phyloP scores from a whole-genome alignment of 768 basidiomycete species.

The Infundibulicybe gibba region DNA sequence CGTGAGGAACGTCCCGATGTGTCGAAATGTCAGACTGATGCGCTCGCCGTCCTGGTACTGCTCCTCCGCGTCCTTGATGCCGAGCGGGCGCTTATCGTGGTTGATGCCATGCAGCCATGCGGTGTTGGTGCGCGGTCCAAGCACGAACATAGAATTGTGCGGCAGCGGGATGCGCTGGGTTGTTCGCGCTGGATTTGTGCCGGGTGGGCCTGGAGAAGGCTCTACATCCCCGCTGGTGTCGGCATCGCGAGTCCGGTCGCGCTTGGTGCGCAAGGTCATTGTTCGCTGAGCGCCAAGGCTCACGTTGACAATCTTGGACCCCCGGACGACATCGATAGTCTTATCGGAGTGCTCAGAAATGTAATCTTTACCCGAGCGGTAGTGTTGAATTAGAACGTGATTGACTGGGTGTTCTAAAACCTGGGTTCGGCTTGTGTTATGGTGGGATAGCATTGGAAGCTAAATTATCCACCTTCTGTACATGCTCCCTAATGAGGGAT shows the following conservation, averaged over 20 bases:
- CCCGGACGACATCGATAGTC: conserved; percentile 75
- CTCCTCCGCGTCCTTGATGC: conserved; percentile 53
- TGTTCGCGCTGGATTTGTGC: conserved; percentile 2
- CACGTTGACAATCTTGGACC: conserved; percentile 76
- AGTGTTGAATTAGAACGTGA: conserved; percentile 80
- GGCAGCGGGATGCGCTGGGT: conserved; percentile 70
- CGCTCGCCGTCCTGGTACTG: conserved; percentile 53
- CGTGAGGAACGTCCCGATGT: conserved; percentile 73
- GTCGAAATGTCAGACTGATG: conserved; percentile 78
- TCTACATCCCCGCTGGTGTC: conserved; percentile 4
- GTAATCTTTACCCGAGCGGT: conserved; percentile 75
- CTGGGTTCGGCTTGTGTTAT: conserved; percentile 10
- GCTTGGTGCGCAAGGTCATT: conserved; percentile 74
- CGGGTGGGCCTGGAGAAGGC: neutral
- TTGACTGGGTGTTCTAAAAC: conserved; percentile 62
- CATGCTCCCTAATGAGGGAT: conserved; percentile 55
- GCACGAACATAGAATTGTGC: conserved; percentile 80
- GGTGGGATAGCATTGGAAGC: neutral
- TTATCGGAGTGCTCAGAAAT: conserved; percentile 89
- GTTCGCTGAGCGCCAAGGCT: conserved; percentile 74
- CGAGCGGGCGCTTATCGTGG: conserved; percentile 64
- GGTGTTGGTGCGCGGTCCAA: conserved; percentile 70
- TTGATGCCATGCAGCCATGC: conserved; percentile 77
- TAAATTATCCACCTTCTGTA: conserved; percentile 38
- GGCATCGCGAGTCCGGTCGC: conserved; percentile 28